Percentiles rank a stretch among this genome's conserved stretches.
Evolutionary conservation across 2,329 filamentous ascomycete genomes (phyloP).

Genomic region (Fusarium abutilonis): DNA sequence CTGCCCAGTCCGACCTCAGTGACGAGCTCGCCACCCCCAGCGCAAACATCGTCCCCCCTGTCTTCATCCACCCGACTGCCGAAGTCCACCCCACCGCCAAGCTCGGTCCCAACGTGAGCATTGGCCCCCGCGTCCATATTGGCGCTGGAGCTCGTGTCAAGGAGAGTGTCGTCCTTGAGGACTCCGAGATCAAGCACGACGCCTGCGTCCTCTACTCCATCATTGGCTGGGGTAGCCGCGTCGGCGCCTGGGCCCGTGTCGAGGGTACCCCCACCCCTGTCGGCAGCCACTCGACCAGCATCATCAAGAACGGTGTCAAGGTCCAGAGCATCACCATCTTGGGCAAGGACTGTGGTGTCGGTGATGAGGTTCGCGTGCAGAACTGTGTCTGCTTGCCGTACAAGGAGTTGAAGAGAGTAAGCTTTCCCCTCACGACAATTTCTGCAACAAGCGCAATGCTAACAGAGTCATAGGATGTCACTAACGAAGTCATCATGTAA

Average conservation of each 20-base stretch:
- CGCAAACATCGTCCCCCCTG: conserved; percentile 87
- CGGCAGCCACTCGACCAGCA: conserved; percentile 89
- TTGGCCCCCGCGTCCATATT: conserved; percentile 86
- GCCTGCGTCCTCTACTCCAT: conserved; percentile 95
- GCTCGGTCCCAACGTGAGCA: conserved; percentile 94
- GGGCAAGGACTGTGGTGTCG: conserved; percentile 94
- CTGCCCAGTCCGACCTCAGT: conserved; percentile 78
- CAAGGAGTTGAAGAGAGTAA: conserved; percentile 95
- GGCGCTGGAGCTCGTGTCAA: conserved; percentile 92
- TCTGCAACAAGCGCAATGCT: conserved; percentile 17
- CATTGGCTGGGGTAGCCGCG: conserved; percentile 94
- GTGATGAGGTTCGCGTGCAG: conserved; percentile 93
- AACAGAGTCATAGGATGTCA: conserved; percentile 72
- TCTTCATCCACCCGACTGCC: conserved; percentile 94
- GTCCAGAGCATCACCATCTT: conserved; percentile 98
- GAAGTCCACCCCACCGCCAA: conserved; percentile 94
- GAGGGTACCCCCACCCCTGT: conserved; percentile 92
- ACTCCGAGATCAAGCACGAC: conserved; percentile 95
- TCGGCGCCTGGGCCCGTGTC: conserved; percentile 97
- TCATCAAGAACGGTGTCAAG: conserved; percentile 97
- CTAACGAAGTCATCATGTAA: conserved; percentile 93
- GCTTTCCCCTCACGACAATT: conserved; percentile 44
- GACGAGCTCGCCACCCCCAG: conserved; percentile 82
- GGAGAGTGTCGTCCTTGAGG: conserved; percentile 95
- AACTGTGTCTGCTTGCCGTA: conserved; percentile 98